Base-by-base conservation (phyloP, 495 filamentous ascomycete species). In the Apodospora peruviana region DNA sequence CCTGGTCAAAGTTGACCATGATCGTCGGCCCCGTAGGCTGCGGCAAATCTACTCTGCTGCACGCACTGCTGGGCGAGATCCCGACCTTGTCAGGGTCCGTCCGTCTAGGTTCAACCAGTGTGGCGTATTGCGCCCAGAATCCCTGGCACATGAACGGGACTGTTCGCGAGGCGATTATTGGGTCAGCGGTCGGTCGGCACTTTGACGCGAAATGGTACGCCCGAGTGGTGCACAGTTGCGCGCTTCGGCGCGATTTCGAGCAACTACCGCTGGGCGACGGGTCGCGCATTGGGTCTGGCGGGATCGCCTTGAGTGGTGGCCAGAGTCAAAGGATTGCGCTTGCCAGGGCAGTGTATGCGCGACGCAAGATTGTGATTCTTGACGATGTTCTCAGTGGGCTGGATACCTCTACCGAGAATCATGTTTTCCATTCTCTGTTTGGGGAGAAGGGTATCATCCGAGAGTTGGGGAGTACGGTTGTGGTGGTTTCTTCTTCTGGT, bases 1-100 rank as follows among this genome's bases (percentile, higher is more conserved):
- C 59, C 1, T 44, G 52, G 29, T 17, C 11, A 4, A 54, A 59
- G 34, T 45, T 77, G 1, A 77, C 71, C 3, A 72, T 81, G 54
- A 53, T 86, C 12, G 64, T 82, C 37, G 82, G 82, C 12, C 77
- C 81, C 2, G 77, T 81, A 5, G 80, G 80, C 5, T 78, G 71
- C 39, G 83, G 83, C 5, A 85, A 85, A 49, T 75, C 77, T 3
- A 79, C 77, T 2, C 48, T 86, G 10, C 58, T 86, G 19, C 77
- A 76, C 39, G 72, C 73, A 5, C 49, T 86, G 14, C 69, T 84
- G 0, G 79, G 81, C 18, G 82, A 86, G 51, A 61, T 78, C 2
- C 68, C 70, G 49, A 75, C 35, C 48, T 29, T 52, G 5, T 35
- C 27, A 70, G 60, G 72, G 57, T 19, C 70, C 2, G 48, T 61